phyloP scores from a whole-genome alignment of 2,329 filamentous ascomycete species.

The Cryphonectria nitschkei region DNA sequence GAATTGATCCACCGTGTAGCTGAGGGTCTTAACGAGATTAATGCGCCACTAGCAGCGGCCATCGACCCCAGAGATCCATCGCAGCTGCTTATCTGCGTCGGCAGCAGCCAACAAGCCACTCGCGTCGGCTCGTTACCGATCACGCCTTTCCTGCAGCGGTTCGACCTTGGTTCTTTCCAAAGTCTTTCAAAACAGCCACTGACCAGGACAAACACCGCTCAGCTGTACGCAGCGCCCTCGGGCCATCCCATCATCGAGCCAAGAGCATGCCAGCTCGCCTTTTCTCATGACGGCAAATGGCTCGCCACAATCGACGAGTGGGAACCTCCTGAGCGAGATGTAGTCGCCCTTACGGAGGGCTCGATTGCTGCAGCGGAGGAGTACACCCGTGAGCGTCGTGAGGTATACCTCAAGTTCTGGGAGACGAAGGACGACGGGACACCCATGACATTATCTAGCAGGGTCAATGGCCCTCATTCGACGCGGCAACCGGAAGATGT shows the following conservation, averaged over 20 bases:
- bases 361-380: constrained; percentile 44
- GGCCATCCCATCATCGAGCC: constrained; percentile 76
- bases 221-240: constrained; percentile 74
- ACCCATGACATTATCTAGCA: constrained; percentile 75
- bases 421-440: constrained; percentile 60
- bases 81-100: constrained; percentile 70
- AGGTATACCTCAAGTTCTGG: constrained; percentile 93
- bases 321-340: constrained; percentile 73
- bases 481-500: constrained; percentile 61
- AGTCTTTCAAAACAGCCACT: constrained; percentile 87
- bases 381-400: constrained; percentile 59
- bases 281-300: constrained; percentile 84
- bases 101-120: constrained; percentile 61
- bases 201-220: constrained; percentile 84
- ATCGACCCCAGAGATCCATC: constrained; percentile 66
- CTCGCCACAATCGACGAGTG: constrained; percentile 91
- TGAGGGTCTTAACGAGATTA: constrained; percentile 47
- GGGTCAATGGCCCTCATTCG: constrained; percentile 82
- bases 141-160: constrained; percentile 74
- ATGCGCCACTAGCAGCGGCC: constrained; percentile 59
- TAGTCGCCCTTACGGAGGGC: constrained; percentile 58
- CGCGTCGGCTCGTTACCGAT: constrained; percentile 54
- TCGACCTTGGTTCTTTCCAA: constrained; percentile 78
- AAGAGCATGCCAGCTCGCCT: constrained; percentile 72
- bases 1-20: constrained; percentile 57